Conservation (phyloP, 2,329 filamentous ascomycete species). For the Stromatinia cepivora region DNA sequence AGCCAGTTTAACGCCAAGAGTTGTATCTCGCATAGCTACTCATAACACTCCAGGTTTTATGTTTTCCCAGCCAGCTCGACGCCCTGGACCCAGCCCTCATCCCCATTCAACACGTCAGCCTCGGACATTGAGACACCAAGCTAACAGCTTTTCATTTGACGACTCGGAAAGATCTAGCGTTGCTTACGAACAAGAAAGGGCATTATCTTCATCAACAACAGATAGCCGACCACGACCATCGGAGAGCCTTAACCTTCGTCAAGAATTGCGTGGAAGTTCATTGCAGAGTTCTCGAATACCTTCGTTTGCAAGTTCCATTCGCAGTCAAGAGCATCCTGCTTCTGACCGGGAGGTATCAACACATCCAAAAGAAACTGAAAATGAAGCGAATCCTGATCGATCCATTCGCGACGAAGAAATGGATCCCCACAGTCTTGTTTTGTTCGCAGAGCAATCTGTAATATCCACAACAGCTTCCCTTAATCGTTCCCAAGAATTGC, state of each 20-base stretch:
- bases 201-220: conserved; percentile 31
- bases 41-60: conserved; percentile 38
- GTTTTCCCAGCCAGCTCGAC: conserved; percentile 39
- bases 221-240: conserved; percentile 26
- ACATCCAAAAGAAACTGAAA: neutral
- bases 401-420: neutral
- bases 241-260: conserved; percentile 31
- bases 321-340: neutral
- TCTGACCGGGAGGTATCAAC: too few relatives aligned
- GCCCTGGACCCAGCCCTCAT: conserved; percentile 30
- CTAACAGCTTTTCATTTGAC: conserved; percentile 42
- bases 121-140: conserved; percentile 41
- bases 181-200: conserved; percentile 38
- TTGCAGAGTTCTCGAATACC: conserved; percentile 31
- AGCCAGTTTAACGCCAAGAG: conserved; percentile 34
- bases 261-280: conserved; percentile 37
- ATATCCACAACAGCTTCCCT: neutral
- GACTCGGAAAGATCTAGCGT: conserved; percentile 39
- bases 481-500: conserved; percentile 27
- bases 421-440: neutral
- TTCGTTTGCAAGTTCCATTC: conserved; percentile 22
- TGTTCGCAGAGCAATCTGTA: neutral
- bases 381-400: neutral
- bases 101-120: conserved; percentile 21
- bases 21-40: conserved; percentile 32